These are phyloP conservation scores for Houttuynia cordata DNA, from an alignment of 164 flowering plant genomes.

Conservation along the genomic window DNA sequence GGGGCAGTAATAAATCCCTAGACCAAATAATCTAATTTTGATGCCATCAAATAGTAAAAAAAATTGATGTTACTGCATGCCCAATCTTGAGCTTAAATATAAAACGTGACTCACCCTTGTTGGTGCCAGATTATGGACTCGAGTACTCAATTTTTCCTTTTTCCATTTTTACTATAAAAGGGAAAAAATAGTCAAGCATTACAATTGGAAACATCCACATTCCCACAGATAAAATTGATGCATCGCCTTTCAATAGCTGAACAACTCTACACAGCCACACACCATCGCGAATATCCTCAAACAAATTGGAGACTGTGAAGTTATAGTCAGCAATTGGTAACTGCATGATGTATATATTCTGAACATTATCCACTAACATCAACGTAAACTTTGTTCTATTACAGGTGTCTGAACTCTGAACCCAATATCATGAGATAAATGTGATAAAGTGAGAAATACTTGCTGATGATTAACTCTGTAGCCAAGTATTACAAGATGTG, in stretches of 20 bases:
- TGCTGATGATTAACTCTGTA: constrained; percentile 76
- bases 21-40: too few species aligned
- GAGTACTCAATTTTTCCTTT: too few species aligned
- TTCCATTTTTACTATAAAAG: too few species aligned
- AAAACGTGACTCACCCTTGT: too few species aligned
- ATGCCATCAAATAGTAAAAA: too few species aligned
- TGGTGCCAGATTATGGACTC: too few species aligned
- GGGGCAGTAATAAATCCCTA: too few species aligned
- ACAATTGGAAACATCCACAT: background rate
- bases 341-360: constrained; percentile 27
- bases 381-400: background rate
- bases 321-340: constrained; percentile 61
- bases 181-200: too few species aligned
- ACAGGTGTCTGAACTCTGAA: too few species aligned
- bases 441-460: constrained; percentile 17
- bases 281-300: constrained; percentile 84
- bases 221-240: constrained; percentile 70
- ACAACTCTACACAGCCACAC: constrained; percentile 75
- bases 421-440: background rate
- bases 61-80: too few species aligned
- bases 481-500: constrained; percentile 74
- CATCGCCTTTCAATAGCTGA: constrained; percentile 57
- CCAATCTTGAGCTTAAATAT: too few species aligned
- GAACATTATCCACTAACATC: background rate
- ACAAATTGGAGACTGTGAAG: constrained; percentile 55